Base-by-base conservation (phyloP, 257 asterid species). In the Solanum neorickii region DNA sequence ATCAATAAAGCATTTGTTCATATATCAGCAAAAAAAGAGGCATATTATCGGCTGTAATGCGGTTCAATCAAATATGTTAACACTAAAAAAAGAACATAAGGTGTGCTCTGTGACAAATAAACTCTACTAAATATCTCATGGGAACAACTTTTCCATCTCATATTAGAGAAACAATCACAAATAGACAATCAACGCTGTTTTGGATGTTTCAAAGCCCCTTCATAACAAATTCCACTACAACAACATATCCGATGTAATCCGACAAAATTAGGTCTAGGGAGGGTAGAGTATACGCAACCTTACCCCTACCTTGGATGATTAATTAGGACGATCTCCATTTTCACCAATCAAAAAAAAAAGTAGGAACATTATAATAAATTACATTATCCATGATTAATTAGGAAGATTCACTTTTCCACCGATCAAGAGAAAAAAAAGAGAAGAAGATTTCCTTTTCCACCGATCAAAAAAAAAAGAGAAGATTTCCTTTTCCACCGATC, bases 1-100 rank as follows among this genome's bases (percentile, higher is more conserved):
- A 89, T 82, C 69, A 89, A 90, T 21, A 90, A 86, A 87, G 5
- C 46, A 70, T 52, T 37, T 56, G 60, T 52, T 39, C 29, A 76
- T 76, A 12, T 29, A 74, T 3, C 82, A 74, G 18, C 41, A 0
- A 21, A 73, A 73, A 20, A 10, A 37, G 9, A 74, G 27, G 52
- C 82, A 74, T 37, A 21, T 37, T 10, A 37, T 73, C 49, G 41
- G 12, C 49, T 20, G 25, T 73, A 37, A 73, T 35, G 82, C 6
- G 6, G 20, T 37, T 74, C 3, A 74, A 20, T 74, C 82, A 74
- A 74, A 37, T 18, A 35, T 74, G 52, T 74, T 37, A 7, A 35
- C 44, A 6, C 49, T 20, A 33, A 37, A 37, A 21, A 74, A 20
- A 74, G 5, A 11, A 37, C 5, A 12, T 37, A 37, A 21, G 49